Evolutionary conservation across 495 filamentous ascomycete genomes (phyloP).

Genomic region (Penicillium ucsense): DNA sequence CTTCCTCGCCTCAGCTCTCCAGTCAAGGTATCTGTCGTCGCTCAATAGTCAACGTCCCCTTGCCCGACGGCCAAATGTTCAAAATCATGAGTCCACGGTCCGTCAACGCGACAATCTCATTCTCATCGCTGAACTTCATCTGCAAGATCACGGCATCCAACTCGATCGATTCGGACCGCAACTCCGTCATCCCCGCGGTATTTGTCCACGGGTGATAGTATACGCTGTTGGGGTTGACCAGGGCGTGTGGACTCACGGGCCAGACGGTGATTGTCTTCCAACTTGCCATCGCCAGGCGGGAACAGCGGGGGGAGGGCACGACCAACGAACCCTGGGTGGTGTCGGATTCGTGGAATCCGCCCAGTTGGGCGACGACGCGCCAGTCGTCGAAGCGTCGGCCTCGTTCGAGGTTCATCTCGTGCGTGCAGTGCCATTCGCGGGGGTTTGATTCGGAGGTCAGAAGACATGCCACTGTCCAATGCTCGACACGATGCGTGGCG

Average conservation of each 20-base stretch:
- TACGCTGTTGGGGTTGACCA: conserved; percentile 17
- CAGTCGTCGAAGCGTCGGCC: conserved; percentile 29
- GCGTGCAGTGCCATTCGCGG: conserved; percentile 18
- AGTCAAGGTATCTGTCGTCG: not conserved
- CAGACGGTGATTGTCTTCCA: conserved; percentile 40
- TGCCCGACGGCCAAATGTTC: conserved; percentile 20
- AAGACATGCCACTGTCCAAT: conserved; percentile 34
- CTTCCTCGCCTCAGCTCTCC: no score
- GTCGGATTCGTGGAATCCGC: conserved; percentile 25
- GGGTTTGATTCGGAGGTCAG: conserved; percentile 24
- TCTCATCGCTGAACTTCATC: conserved; percentile 27
- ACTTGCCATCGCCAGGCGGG: conserved; percentile 34
- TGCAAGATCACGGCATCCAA: conserved; percentile 35
- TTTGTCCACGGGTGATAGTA: conserved; percentile 25
- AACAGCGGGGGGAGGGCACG: conserved; percentile 28
- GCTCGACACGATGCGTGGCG: conserved; percentile 27
- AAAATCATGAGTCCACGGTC: conserved; percentile 37
- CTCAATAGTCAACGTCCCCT: not conserved
- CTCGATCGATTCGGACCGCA: conserved; percentile 25
- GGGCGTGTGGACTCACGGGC: conserved; percentile 28
- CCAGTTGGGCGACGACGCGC: conserved; percentile 31
- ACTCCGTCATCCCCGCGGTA: conserved; percentile 12
- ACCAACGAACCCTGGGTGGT: conserved; percentile 34
- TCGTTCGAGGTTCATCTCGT: conserved; percentile 33
- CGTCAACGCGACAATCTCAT: conserved; percentile 35